These are phyloP conservation scores for Arachis stenosperma DNA, from an alignment of 306 rosid genomes.

Conservation along the genomic window DNA sequence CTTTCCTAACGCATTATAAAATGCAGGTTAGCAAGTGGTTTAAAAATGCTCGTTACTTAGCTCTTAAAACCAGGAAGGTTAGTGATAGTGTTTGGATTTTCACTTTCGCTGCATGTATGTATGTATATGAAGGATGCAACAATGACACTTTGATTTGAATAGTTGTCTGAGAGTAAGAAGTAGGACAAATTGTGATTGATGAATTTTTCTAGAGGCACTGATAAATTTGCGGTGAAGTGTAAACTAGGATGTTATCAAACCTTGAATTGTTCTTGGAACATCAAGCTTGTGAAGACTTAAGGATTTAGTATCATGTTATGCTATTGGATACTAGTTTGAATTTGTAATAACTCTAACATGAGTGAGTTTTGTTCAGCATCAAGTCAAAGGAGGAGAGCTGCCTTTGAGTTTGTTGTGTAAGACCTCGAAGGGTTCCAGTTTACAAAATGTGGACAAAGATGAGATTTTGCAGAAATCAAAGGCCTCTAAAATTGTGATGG, in stretches of 20 bases:
- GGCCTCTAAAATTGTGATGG: constrained; percentile 38
- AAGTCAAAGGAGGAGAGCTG: constrained; percentile 50
- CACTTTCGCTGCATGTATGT: too few species aligned
- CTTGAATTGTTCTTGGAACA: constrained; percentile 3
- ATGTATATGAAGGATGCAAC: not conserved
- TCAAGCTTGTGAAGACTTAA: not conserved
- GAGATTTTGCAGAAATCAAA: constrained; percentile 46
- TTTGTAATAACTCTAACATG: constrained; percentile 5
- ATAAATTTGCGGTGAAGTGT: not conserved
- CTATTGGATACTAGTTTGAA: not conserved
- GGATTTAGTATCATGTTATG: constrained; percentile 15
- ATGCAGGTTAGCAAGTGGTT: constrained; percentile 96
- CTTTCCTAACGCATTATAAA: constrained; percentile 34
- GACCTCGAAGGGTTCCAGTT: constrained; percentile 43
- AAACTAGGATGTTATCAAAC: constrained; percentile 5
- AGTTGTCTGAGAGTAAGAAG: constrained; percentile 2
- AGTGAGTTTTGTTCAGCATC: constrained; percentile 42
- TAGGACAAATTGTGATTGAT: not conserved
- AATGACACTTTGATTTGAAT: not conserved
- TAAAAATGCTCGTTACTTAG: constrained; percentile 89
- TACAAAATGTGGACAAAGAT: constrained; percentile 46
- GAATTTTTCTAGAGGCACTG: not conserved
- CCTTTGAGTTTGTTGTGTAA: constrained; percentile 37
- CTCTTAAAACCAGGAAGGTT: constrained; percentile 85
- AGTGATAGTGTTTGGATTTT: too few species aligned